phyloP scores from a whole-genome alignment of 345 rosid genomes.

The Diplotaxis tenuifolia region DNA sequence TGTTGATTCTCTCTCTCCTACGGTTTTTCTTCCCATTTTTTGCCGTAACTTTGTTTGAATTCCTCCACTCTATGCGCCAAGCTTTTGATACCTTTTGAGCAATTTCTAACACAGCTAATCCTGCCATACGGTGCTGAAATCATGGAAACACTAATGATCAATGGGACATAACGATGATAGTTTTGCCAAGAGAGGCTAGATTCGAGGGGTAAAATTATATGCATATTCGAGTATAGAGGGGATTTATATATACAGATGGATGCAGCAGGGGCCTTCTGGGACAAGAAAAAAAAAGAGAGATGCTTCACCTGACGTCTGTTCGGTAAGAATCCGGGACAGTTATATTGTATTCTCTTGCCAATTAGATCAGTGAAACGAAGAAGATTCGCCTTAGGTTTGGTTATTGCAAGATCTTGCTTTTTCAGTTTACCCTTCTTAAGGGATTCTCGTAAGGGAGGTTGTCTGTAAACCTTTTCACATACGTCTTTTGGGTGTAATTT shows the following conservation, averaged over 20 bases:
- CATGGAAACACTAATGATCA: conserved; percentile 33
- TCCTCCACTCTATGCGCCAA: conserved; percentile 88
- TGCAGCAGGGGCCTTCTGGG: conserved; percentile 1
- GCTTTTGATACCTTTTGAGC: conserved; percentile 89
- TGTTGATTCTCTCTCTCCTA: conserved; percentile 65
- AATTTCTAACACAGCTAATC: conserved; percentile 85
- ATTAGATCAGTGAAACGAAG: conserved; percentile 75
- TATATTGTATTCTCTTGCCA: conserved; percentile 89
- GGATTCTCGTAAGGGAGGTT: conserved; percentile 84
- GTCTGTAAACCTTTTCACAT: conserved; percentile 93
- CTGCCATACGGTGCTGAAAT: conserved; percentile 96
- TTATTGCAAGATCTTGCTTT: conserved; percentile 79
- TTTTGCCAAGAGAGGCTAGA: neutral
- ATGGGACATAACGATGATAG: neutral
- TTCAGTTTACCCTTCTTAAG: conserved; percentile 78
- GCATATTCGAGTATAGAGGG: conserved; percentile 1
- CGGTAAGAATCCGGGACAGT: conserved; percentile 78
- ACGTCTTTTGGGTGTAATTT: conserved; percentile 91
- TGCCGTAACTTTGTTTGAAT: conserved; percentile 50
- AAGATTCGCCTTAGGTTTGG: conserved; percentile 74
- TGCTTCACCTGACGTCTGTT: conserved; percentile 83
- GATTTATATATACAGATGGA: neutral
- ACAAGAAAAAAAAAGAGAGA: neutral
- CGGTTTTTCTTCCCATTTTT: conserved; percentile 67
- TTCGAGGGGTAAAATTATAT: neutral